Base-by-base conservation (phyloP, 2,329 filamentous ascomycete species). In the Xenoacremonium recifei region DNA sequence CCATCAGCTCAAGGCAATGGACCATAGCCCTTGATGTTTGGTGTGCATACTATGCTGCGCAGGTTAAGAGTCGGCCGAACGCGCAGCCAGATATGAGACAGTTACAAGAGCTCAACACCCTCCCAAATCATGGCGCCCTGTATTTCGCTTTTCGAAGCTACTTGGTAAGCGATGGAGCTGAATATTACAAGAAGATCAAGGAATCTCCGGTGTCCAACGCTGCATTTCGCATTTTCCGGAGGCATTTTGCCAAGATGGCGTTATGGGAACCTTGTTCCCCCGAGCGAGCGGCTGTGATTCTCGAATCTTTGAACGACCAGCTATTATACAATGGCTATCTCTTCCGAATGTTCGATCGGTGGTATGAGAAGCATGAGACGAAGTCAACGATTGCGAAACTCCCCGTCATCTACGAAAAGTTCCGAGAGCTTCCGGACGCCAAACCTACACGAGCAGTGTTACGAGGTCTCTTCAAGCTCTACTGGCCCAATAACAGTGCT, bases 261-360 rank as follows among this genome's bases (percentile, higher is more conserved):
- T 39, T 71, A 10, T 44, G 37, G 32, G 54, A 67, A 11, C 61
- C 61, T 11, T 69, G 65, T 36, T 42, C 54, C 7, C 65, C 68
- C 0, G 53, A 51, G 3, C 53, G 64, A 44, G 68, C 68, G 3
- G 39, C 50, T 11, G 42, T 55, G 23, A 63, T 80, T 13, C 65
- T 80, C 6, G 57, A 59, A 16, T 55, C 65, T 9, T 62, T 71
- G 25, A 51, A 63, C 10, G 67, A 76, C 33, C 46, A 52, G 2
- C 33, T 54, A 0, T 56, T 71, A 6, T 79, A 73, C 49, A 67
- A 75, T 39, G 57, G 65, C 4, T 76, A 73, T 44, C 58, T 80
- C 16, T 50, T 58, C 9, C 39, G 44, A 9, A 61, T 68, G 49
- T 45, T 67, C 23, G 50, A 36, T 47, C 61, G 49, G 20, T 62